Evolutionary conservation across 345 rosid genomes (phyloP).

Genomic region (Pugionium cornutum): DNA sequence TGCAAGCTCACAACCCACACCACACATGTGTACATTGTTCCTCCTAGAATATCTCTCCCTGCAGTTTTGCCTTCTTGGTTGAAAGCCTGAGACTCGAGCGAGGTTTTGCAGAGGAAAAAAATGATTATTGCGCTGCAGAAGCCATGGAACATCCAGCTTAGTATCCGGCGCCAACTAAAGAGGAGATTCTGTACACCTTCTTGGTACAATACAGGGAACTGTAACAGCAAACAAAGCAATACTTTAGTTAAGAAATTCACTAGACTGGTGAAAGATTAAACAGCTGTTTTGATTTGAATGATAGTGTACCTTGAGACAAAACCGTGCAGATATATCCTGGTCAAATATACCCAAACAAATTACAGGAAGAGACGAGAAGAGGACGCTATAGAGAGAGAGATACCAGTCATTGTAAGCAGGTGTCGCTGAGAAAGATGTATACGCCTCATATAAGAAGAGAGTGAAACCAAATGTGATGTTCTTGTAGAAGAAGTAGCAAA

Average conservation of each 20-base stretch:
- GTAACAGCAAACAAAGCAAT: slow-evolving; percentile 35
- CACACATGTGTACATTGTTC: slow-evolving; percentile 79
- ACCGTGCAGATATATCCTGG: slow-evolving; percentile 81
- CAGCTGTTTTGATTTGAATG: slow-evolving; percentile 19
- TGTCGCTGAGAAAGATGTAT: slow-evolving; percentile 80
- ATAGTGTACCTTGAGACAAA: slow-evolving; percentile 70
- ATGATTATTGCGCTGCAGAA: slow-evolving; percentile 59
- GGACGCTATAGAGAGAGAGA: slow-evolving; percentile 71
- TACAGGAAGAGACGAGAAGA: slow-evolving; percentile 86
- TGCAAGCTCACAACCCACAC: slow-evolving; percentile 94
- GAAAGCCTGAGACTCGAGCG: slow-evolving; percentile 79
- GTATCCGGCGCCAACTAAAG: slow-evolving; percentile 80
- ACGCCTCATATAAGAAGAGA: slow-evolving; percentile 72
- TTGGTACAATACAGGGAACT: slow-evolving; percentile 92
- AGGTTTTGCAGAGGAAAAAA: slow-evolving; percentile 70
- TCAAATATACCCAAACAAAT: slow-evolving; percentile 88
- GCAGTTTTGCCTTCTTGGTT: slow-evolving; percentile 60
- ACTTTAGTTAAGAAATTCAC: slow-evolving; percentile 16
- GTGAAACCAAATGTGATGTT: slow-evolving; percentile 83
- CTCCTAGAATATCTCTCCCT: slow-evolving; percentile 70
- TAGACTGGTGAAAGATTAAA: slow-evolving; percentile 13
- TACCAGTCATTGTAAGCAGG: slow-evolving; percentile 86
- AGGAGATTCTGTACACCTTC: slow-evolving; percentile 84
- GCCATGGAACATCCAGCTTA: slow-evolving; percentile 85
- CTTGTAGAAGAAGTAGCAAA: slow-evolving; percentile 99